Conservation (phyloP, 331 rosid species). For the Acacia concinna region DNA sequence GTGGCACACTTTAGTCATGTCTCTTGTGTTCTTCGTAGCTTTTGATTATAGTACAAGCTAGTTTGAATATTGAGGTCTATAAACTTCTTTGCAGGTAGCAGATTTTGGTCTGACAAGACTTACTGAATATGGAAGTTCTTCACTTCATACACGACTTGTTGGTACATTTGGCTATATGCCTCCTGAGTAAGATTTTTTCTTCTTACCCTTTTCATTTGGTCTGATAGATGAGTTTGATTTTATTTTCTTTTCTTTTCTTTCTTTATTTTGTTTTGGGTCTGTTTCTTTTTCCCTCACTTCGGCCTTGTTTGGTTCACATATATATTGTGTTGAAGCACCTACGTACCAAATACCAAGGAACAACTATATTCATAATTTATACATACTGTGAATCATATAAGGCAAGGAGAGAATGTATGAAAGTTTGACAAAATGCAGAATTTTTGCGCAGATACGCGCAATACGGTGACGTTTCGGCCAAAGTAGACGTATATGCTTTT, state of each 20-base stretch:
- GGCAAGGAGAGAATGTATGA: neutral
- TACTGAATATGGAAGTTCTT: slow-evolving; percentile 77
- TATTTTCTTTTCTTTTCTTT: neutral
- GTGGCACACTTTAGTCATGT: neutral
- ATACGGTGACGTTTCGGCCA: slow-evolving; percentile 59
- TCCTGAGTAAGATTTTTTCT: slow-evolving; percentile 65
- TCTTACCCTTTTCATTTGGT: neutral
- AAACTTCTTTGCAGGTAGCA: slow-evolving; percentile 65
- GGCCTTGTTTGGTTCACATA: neutral
- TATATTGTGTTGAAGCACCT: neutral
- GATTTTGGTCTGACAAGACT: slow-evolving; percentile 84
- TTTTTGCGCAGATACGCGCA: slow-evolving; percentile 55
- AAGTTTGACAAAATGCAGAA: neutral
- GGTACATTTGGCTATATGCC: slow-evolving; percentile 99
- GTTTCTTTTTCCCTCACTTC: too few relatives aligned
- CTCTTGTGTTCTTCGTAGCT: neutral
- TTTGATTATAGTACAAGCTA: neutral
- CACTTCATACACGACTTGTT: slow-evolving; percentile 69
- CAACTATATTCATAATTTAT: neutral
- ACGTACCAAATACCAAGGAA: too few relatives aligned
- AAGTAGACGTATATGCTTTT: slow-evolving; percentile 65
- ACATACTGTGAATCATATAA: neutral
- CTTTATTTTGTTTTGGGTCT: too few relatives aligned
- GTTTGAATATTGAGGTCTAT: slow-evolving; percentile 11
- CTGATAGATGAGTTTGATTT: neutral